Percentiles rank a stretch among this genome's conserved stretches.
These are phyloP conservation scores for Phytopythium sindhum DNA, from an alignment of 352 stramenopile genomes.

Conservation along the genomic window DNA sequence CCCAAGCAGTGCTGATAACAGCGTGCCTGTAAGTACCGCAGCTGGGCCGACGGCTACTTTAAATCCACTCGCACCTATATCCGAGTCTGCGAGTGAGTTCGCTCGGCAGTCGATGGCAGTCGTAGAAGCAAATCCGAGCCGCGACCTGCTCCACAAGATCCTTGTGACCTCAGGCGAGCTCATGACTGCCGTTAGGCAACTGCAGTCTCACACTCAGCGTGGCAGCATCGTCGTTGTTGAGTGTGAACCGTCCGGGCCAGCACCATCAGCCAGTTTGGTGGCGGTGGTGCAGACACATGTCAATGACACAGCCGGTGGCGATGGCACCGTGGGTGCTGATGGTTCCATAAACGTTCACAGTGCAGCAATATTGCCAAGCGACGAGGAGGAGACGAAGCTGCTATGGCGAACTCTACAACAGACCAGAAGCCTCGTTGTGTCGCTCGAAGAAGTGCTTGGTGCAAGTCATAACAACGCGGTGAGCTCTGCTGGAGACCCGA, in stretches of 20 bases:
- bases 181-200: conserved; percentile 17
- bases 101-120: neutral
- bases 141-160: conserved; percentile 6
- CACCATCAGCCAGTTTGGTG: neutral
- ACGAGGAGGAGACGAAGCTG: conserved; percentile 7
- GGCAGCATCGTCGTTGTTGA: too few species aligned
- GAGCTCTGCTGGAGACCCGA: neutral
- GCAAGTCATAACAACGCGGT: too few species aligned
- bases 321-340: neutral
- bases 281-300: neutral
- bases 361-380: neutral
- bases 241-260: neutral
- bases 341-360: too few species aligned
- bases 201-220: neutral
- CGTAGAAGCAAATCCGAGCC: neutral
- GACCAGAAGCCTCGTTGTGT: conserved; percentile 22
- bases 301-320: neutral
- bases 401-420: conserved; percentile 28
- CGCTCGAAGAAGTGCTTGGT: conserved; percentile 20
- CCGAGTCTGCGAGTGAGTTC: neutral
- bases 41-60: neutral
- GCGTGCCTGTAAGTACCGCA: neutral
- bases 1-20: too few species aligned
- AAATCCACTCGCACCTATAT: neutral
- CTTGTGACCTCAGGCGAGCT: conserved; percentile 26